Base-by-base conservation (phyloP, 1,139 yeast genomes). In the Eremothecium sinecaudum region DNA sequence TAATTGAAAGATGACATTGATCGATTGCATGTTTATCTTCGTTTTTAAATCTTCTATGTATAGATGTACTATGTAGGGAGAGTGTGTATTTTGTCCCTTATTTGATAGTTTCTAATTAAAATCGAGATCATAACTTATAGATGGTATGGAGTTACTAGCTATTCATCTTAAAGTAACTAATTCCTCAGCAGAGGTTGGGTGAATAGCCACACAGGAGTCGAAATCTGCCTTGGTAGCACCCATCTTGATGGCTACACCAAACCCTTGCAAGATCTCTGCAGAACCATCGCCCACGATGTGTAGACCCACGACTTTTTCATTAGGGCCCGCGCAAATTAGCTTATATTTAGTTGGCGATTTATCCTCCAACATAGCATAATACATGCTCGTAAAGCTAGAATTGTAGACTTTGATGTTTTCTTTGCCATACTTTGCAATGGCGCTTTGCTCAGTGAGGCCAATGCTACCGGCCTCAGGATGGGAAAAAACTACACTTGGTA, bases 101-200 rank as follows among this genome's bases (percentile, higher is more conserved):
- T 24, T 28, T 37, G 34, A 37, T 34, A 37, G 36, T 37, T 37
- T 34, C 38, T 37, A 28, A 37, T 22, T 29, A 17, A 21, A 26
- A 25, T 24, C 29, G 32, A 37, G 40, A 37, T 35, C 34, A 27
- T 32, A 37, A 32, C 34, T 33, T 32, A 29, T 28, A 32, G 28
- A 30, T 18, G 16, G 28, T 24, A 11, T 12, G 13, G n/a, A 12
- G 16, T 16, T 11, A 3, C 28, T 24, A 4, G 6, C 11, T 7
- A 4, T 35, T 55, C 66, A 79, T 39, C 66, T 71, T 75, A 90
- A 66, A 19, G 99, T 90, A 28, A 90, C 99, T 40, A 90, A 64
- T 63, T 90, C 99, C 64, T 90, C 99, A 28, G 98, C 98, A 45
- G 93, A 76, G 1, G 98, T 87, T 43, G 99, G 99, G 60, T 90